These are phyloP conservation scores for Rosellinia necatrix DNA, from an alignment of 2,329 filamentous ascomycete genomes.

Conservation along the genomic window DNA sequence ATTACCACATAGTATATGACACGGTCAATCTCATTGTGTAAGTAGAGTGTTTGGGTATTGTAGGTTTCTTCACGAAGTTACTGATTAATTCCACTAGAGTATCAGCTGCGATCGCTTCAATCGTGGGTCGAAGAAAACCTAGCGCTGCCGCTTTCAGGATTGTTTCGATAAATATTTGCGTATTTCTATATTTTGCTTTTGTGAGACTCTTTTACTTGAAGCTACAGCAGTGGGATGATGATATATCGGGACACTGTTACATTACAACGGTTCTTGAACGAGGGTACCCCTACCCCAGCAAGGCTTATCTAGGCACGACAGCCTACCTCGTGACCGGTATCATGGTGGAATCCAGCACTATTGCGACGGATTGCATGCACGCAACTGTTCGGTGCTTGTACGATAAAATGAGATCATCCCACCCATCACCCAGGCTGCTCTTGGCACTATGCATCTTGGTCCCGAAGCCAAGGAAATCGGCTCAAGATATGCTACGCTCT, in stretches of 20 bases:
- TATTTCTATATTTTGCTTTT: background rate
- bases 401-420: no score
- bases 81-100: background rate
- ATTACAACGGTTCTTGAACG: background rate
- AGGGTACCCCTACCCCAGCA: background rate
- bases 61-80: background rate
- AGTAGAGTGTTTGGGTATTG: background rate
- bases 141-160: background rate
- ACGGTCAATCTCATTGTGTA: constrained; percentile 5
- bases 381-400: no score
- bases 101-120: background rate
- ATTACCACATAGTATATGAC: constrained; percentile 3
- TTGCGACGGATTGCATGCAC: no score
- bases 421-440: no score
- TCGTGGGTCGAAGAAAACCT: background rate
- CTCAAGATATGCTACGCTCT: no score
- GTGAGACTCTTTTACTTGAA: background rate
- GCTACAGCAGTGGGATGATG: background rate
- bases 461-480: no score
- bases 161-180: background rate
- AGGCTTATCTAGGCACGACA: background rate
- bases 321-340: background rate
- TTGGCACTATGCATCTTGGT: no score
- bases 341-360: no score
- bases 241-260: background rate